Percentiles rank a stretch among this genome's conserved stretches.
Evolutionary conservation across 225 moss, liverwort and hornwort species (phyloP).

Genomic region (Antitrichia curtipendula): DNA sequence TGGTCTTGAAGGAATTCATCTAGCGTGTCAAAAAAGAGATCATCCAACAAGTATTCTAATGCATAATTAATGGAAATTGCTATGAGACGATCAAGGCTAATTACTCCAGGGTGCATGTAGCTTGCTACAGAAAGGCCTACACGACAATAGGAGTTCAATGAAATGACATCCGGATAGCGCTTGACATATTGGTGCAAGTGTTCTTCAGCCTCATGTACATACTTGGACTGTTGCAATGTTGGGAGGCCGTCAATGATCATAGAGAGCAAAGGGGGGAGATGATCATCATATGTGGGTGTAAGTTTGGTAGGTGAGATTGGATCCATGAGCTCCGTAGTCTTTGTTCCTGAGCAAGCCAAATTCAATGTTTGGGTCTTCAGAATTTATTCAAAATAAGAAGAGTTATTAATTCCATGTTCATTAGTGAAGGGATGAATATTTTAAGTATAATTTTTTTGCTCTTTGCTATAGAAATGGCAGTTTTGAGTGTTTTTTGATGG

Average conservation of each 20-base stretch:
- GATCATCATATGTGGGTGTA: too few relatives aligned
- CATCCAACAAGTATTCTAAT: neutral
- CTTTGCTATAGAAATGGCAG: too few relatives aligned
- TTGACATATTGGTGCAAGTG: neutral
- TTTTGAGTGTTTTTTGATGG: too few relatives aligned
- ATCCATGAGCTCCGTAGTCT: too few relatives aligned
- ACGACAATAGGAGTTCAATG: neutral
- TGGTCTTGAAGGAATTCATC: neutral
- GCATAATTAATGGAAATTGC: neutral
- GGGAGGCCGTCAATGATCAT: too few relatives aligned
- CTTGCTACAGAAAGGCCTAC: accelerated
- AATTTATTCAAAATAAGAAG: neutral
- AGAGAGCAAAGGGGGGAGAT: too few relatives aligned
- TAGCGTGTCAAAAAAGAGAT: neutral
- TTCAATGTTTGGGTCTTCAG: too few relatives aligned
- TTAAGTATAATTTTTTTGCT: too few relatives aligned
- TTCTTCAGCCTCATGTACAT: neutral
- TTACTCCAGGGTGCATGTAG: neutral
- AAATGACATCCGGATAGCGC: neutral
- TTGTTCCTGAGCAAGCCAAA: too few relatives aligned
- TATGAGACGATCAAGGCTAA: accelerated
- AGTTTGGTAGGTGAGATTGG: too few relatives aligned
- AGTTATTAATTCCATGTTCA: neutral
- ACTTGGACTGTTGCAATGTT: accelerated
- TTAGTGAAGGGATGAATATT: neutral